Percentiles rank a stretch among this genome's conserved stretches.
These are phyloP conservation scores for Albizia julibrissin DNA, from an alignment of 306 rosid genomes.

Conservation along the genomic window DNA sequence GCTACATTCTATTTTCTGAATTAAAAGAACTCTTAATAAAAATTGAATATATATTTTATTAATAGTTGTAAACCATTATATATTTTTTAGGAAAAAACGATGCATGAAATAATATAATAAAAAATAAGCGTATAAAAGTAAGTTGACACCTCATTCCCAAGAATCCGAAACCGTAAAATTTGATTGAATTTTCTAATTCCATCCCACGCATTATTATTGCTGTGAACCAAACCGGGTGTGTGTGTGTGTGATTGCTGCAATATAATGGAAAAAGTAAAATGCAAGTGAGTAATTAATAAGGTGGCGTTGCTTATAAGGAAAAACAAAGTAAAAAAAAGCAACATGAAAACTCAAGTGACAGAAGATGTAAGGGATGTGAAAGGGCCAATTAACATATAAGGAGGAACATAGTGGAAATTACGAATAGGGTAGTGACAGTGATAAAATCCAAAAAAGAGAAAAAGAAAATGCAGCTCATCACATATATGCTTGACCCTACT, in stretches of 20 bases:
- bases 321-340: not conserved
- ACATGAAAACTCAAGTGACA: not conserved
- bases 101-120: too few species aligned
- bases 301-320: not conserved
- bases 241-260: not conserved
- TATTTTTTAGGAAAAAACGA: not conserved
- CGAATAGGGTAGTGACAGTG: too few species aligned
- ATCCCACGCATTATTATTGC: not conserved
- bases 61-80: not conserved
- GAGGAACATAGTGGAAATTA: not conserved
- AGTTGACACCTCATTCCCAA: not conserved
- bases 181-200: not conserved
- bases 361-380: not conserved
- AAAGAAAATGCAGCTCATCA: slow-evolving; percentile 14
- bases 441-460: not conserved
- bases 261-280: not conserved
- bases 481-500: slow-evolving; percentile 22
- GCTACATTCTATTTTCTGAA: too few species aligned
- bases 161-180: not conserved
- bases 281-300: not conserved
- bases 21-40: too few species aligned
- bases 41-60: too few species aligned
- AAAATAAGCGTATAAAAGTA: too few species aligned
- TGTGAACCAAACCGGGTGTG: not conserved
- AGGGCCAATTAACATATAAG: not conserved